phyloP scores from a whole-genome alignment of 2,329 filamentous ascomycete species.

The Cyphellophora europaea region DNA sequence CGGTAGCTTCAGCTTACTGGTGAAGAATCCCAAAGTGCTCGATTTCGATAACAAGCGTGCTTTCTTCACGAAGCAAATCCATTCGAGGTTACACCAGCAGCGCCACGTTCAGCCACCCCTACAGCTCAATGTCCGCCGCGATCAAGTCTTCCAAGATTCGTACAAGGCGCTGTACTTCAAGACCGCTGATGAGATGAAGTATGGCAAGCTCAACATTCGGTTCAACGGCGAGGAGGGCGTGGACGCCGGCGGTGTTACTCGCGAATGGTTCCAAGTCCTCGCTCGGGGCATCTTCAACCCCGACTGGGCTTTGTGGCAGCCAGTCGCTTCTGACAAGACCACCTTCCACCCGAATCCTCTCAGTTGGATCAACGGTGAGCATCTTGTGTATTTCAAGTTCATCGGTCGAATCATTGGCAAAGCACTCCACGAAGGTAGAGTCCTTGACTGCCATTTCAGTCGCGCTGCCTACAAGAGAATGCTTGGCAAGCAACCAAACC shows the following conservation, averaged over 20 bases:
- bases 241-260: conserved; percentile 91
- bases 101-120: conserved; percentile 67
- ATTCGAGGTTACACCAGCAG: conserved; percentile 60
- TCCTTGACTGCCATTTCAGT: conserved; percentile 98
- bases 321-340: conserved; percentile 91
- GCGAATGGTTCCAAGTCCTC: conserved; percentile 98
- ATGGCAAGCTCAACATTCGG: conserved; percentile 93
- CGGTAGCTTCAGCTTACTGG: conserved; percentile 86
- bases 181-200: conserved; percentile 93
- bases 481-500: conserved; percentile 83
- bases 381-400: conserved; percentile 98
- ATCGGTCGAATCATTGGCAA: conserved; percentile 98
- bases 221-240: conserved; percentile 98
- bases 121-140: conserved; percentile 80
- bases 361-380: conserved; percentile 88
- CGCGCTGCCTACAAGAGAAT: conserved; percentile 98
- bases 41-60: conserved; percentile 99
- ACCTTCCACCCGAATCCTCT: conserved; percentile 97
- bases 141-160: conserved; percentile 95
- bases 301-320: conserved; percentile 92
- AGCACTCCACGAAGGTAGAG: conserved; percentile 87
- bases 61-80: conserved; percentile 92
- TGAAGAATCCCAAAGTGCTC: conserved; percentile 97
- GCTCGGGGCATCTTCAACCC: conserved; percentile 98
- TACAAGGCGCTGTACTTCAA: conserved; percentile 99